These are phyloP conservation scores for Laburnicola sp. DNA, from an alignment of 2,329 filamentous ascomycete species.

Conservation along the genomic window DNA sequence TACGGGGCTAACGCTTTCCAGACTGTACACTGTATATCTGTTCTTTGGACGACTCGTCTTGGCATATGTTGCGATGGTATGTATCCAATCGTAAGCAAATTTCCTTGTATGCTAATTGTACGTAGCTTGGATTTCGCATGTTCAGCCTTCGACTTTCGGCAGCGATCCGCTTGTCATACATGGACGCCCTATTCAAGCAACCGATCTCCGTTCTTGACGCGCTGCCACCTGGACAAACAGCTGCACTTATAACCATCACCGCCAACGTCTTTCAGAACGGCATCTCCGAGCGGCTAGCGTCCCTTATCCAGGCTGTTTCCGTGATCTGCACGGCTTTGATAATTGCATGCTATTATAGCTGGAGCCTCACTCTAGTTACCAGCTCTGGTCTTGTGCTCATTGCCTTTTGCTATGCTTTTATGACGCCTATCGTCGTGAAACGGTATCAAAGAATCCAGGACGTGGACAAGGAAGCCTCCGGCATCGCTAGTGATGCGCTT, in stretches of 20 bases:
- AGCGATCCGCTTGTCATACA: constrained; percentile 51
- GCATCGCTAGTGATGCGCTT: constrained; percentile 21
- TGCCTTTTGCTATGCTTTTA: constrained; percentile 22
- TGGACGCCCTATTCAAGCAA: constrained; percentile 50
- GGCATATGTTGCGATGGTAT: constrained; percentile 59
- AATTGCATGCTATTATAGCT: constrained; percentile 31
- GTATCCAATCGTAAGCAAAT: no score
- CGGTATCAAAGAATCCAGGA: constrained; percentile 18
- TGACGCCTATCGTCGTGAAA: constrained; percentile 20
- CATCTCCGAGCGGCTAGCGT: constrained; percentile 33
- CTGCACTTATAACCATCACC: constrained; percentile 49
- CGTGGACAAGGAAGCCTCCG: constrained; percentile 22
- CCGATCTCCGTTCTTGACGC: constrained; percentile 51
- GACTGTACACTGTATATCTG: constrained; percentile 58
- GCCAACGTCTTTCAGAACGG: constrained; percentile 33
- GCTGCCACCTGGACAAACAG: constrained; percentile 51
- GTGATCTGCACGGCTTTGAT: constrained; percentile 25
- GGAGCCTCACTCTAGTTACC: constrained; percentile 30
- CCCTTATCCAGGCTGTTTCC: constrained; percentile 29
- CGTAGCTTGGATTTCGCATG: no score
- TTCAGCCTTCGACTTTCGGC: constrained; percentile 53
- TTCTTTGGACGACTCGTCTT: constrained; percentile 59
- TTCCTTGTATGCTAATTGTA: no score
- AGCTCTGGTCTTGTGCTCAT: constrained; percentile 24
- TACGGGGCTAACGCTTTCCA: background rate